Base-by-base conservation (phyloP, 805 yeast species). In the Saturnispora sanitii region DNA sequence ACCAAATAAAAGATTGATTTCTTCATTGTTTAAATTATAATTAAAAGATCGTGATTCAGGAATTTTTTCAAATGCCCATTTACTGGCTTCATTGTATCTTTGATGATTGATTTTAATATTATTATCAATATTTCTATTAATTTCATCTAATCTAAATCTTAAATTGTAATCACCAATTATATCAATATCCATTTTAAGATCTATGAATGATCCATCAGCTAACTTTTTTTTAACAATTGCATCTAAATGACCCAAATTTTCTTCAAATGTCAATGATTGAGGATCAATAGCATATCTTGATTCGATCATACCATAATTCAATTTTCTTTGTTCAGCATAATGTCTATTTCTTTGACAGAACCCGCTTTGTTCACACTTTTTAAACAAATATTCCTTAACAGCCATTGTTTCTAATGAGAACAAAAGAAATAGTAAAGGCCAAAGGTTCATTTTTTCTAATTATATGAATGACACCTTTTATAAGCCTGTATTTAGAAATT, bases 321-420 rank as follows among this genome's bases (percentile, higher is more conserved):
- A 49, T 5, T 47, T 42, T 5, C 73, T 64, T 35, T 65, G 55
- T 2, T 54, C 45, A 1, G 85, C 83, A 54, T 72, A 85, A 43
- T 74, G 76, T 41, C 90, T 65, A 53, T 88, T 84, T 58, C 97
- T 70, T 37, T 69, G 26, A 19, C 97, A 88, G 55, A 88, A 87
- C 6, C 95, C 94, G 15, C 86, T 73, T 52, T 82, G 79, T 5
- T 67, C 75, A 58, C 97, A 88, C 12, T 68, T 74, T 55, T 85
- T 83, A 66, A 86, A 82, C 41, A 85, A 37, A 47, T 78, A 75
- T 3, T 72, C 75, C 50, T 80, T 79, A 29, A 78, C 86, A 1
- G 71, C 73, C 9, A 32, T 26, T 9, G 47, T 40, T 3, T 41
- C 38, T 2, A 25, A 19, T 9, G 26, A 19, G 33, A 6, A 20